These are phyloP conservation scores for Fusarium sp. DNA, from an alignment of 2,329 filamentous ascomycete genomes.

Conservation along the genomic window DNA sequence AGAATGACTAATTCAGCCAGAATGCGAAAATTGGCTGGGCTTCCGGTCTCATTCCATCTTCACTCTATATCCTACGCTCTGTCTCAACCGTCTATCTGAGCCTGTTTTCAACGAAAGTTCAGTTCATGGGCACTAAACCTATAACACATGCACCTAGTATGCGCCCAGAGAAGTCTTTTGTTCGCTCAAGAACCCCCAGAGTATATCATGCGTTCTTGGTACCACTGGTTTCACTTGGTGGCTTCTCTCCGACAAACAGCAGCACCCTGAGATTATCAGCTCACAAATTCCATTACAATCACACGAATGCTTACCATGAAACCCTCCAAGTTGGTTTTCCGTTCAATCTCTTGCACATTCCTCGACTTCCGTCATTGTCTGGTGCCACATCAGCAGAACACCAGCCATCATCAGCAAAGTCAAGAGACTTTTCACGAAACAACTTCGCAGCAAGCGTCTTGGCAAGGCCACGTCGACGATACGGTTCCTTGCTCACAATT, in stretches of 20 bases:
- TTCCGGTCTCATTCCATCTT: neutral
- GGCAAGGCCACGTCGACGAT: constrained; percentile 70
- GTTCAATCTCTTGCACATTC: constrained; percentile 70
- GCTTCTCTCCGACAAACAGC: constrained; percentile 24
- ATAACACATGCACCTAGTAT: neutral
- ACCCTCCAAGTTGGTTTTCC: constrained; percentile 65
- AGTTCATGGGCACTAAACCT: neutral
- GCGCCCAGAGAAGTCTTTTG: neutral
- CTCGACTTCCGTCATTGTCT: constrained; percentile 69
- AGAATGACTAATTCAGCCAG: neutral
- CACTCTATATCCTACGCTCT: neutral
- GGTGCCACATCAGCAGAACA: constrained; percentile 72
- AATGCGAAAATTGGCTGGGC: neutral
- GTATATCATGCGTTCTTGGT: neutral
- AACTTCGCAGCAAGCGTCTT: constrained; percentile 69
- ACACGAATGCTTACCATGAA: constrained; percentile 64
- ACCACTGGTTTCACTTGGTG: constrained; percentile 6
- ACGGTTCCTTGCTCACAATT: constrained; percentile 54
- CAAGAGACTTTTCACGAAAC: constrained; percentile 60
- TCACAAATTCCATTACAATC: neutral
- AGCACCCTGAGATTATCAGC: constrained; percentile 31
- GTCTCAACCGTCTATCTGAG: neutral
- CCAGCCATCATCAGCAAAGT: constrained; percentile 61
- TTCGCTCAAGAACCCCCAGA: neutral
- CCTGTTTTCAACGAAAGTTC: neutral